Percentiles rank a stretch among this genome's conserved stretches.
Evolutionary conservation across 2,329 filamentous ascomycete species (phyloP).

Genomic region (Trichoderma polysporum): DNA sequence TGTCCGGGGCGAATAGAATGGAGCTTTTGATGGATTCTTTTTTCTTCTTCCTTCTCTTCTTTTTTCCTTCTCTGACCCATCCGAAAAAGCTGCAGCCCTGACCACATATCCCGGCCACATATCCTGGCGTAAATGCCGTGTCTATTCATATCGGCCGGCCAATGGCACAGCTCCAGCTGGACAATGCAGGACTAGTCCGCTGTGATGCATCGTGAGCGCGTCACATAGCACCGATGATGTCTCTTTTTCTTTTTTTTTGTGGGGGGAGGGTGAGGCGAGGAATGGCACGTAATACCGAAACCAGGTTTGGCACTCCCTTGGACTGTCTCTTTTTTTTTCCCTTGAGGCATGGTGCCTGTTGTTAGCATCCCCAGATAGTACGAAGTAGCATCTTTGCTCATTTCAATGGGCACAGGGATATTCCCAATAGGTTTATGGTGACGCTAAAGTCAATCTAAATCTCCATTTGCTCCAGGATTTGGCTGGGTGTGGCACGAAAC

Average conservation of each 20-base stretch:
- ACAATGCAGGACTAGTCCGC: conserved; percentile 18
- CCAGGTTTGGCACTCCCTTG: too few species aligned
- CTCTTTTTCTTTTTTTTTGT: not conserved
- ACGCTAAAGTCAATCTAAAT: conserved; percentile 1
- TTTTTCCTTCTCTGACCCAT: not conserved
- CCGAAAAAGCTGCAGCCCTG: not conserved
- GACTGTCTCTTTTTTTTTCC: not conserved
- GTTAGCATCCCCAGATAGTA: not conserved
- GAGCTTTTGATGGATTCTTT: not conserved
- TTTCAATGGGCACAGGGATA: conserved; percentile 5
- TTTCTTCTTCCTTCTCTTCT: not conserved
- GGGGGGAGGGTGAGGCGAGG: not conserved
- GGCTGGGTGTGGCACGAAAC: conserved; percentile 6
- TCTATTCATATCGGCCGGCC: not conserved
- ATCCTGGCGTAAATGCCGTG: not conserved
- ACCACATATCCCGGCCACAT: not conserved
- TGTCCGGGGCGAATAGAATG: not conserved
- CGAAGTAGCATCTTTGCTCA: not conserved
- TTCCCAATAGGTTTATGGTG: not conserved
- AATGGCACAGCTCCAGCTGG: conserved; percentile 17
- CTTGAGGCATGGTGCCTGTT: too few species aligned
- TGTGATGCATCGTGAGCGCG: conserved; percentile 12
- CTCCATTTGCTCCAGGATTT: not conserved
- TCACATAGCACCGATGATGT: not conserved
- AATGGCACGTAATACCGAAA: not conserved